Evolutionary conservation across 805 yeast species (phyloP), one percentile per base, ranked within the genome.

Genomic region (Candida oleophila): DNA sequence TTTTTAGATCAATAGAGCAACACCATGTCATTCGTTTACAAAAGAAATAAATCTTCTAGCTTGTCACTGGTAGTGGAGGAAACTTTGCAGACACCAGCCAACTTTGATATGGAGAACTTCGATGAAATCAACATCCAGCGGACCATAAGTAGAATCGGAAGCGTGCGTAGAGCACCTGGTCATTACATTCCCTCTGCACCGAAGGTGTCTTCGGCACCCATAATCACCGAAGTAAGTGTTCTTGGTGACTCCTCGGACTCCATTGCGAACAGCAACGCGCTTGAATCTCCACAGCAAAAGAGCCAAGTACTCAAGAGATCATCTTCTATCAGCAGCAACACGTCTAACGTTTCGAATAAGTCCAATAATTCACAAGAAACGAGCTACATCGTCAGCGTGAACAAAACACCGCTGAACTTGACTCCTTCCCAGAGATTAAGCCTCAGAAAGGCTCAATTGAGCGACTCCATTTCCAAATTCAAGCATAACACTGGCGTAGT

Each of bases 381-480:
- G 4, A 15, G 34, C 7, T 62, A 50, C 43, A 48, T 59, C 22
- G 58, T 61, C 8, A 53, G 45, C 39, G 48, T 64, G 3, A 52
- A 60, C 34, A 59, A 52, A 37, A 57, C 62, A 2, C 68, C 69
- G 1, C 48, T 45, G 21, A 50, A 58, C 45, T 46, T 65, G 35
- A 64, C 70, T 1, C 69, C 69, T 1, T 57, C 62, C 5, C 68
- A 64, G 48, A 46, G 68, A n/a, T 54, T 65, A 38, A 57, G 54
- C 35, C 46, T 63, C 36, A 49, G 68, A 20, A 63, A 58, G 46
- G 40, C 54, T 4, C 64, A 57, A 43, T 41, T 63, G n/a, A 61
- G 53, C 40, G 51, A 56, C 34, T 52, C 60, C 34, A 63, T 64
- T 15, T 42, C 62, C 11, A 46, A 54, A 42, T 53, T 56, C 37